A percentile compares a stretch with the other conserved stretches of the same genome.
These are phyloP conservation scores for Trichoderma polysporum DNA, from an alignment of 2,329 filamentous ascomycete species.

Conservation along the genomic window DNA sequence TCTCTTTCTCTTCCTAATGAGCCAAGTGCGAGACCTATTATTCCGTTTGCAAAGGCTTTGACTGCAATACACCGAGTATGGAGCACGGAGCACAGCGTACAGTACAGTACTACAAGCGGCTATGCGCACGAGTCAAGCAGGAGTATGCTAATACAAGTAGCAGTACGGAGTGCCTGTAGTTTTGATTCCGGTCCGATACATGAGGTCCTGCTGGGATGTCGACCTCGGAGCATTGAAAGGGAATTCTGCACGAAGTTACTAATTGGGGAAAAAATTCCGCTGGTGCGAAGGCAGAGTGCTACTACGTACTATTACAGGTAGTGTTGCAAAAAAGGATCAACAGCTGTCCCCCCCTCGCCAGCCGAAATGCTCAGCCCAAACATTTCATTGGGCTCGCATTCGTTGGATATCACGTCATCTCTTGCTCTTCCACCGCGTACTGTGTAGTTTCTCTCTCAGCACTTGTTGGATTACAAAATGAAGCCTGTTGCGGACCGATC, in stretches of 20 bases:
- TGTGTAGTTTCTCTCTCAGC: not conserved
- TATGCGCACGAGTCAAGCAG: constrained; percentile 16
- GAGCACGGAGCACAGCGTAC: not conserved
- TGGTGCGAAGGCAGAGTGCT: not conserved
- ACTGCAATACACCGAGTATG: not conserved
- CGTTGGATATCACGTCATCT: constrained; percentile 14
- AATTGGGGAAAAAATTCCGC: constrained; percentile 13
- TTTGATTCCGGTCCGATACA: constrained; percentile 12
- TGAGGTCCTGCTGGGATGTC: not conserved
- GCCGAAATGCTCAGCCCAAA: not conserved
- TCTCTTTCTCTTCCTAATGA: not conserved
- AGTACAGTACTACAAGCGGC: not conserved
- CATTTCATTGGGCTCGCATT: not conserved
- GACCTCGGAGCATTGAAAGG: constrained; percentile 12
- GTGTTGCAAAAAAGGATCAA: not conserved
- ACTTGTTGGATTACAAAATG: not conserved
- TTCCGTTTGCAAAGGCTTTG: not conserved
- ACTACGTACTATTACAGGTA: not conserved
- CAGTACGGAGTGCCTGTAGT: not conserved
- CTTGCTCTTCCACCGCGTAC: not conserved
- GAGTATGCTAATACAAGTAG: constrained; percentile 7
- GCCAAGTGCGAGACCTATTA: not conserved
- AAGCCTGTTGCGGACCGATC: not conserved
- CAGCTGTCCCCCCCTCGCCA: not conserved
- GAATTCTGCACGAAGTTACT: constrained; percentile 2